Base-by-base conservation (phyloP, 768 basidiomycete species). In the Phlegmacium glaucopus region DNA sequence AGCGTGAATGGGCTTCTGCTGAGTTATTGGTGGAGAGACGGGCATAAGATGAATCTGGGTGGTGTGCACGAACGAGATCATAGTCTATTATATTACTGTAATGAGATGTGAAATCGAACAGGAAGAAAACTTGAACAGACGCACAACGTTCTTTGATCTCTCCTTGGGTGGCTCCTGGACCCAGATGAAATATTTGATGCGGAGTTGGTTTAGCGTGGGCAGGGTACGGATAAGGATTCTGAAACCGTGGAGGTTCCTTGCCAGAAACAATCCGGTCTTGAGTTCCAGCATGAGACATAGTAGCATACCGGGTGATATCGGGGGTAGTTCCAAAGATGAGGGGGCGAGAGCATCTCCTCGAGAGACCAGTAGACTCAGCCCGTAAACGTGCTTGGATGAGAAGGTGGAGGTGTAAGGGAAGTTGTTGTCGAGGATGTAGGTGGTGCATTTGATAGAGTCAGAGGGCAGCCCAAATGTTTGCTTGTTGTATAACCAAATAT, bases 171-270 rank as follows among this genome's bases (percentile, higher is more conserved):
- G 83, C 83, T 16, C 70, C 67, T 1, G 53, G 57, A 2, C 77
- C 66, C 4, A 89, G 72, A 57, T 87, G 86, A 59, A 89, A 89
- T 45, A 89, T 86, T 63, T 89, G 80, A 61, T 84, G 70, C 1
- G 86, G 82, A 1, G 82, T 78, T 9, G 86, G 85, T 40, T 71
- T 71, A 0, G 72, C 50, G 47, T 78, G 63, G 4, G 53, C 57
- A 0, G 86, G 86, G 44, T 78, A 88, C 0, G 82, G 79, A 40
- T 52, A 67, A 2, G 50, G 51, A 36, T 56, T 55, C 28, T n/a
- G 40, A 37, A 48, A 42, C 17, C 26, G 42, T 18, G 32, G 16
- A 8, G 39, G 39, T 35, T 42, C 22, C 10, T 22, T 41, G 6
- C 36, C 29, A 11, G 17, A 41, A 8, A 5, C 18, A 30, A 36